These are phyloP conservation scores for Candida nonsorbophila DNA, from an alignment of 805 yeast genomes.

Conservation along the genomic window DNA sequence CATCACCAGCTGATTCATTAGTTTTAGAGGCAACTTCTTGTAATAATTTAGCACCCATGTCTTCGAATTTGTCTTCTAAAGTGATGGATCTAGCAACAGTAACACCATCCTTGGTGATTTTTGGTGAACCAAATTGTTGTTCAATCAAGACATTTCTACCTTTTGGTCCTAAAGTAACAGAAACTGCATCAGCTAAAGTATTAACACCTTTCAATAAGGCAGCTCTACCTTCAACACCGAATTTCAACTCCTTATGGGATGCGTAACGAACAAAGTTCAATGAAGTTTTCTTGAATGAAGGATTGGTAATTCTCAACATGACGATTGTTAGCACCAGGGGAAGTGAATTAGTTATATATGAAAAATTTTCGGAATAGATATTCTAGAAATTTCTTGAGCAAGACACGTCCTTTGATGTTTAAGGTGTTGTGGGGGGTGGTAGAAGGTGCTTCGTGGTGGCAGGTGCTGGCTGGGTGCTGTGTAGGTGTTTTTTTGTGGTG, in stretches of 20 bases:
- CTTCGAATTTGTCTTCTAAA: slow-evolving; percentile 86
- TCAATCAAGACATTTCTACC: slow-evolving; percentile 96
- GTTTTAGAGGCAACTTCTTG: slow-evolving; percentile 98
- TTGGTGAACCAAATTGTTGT: slow-evolving; percentile 95
- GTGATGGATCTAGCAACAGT: slow-evolving; percentile 88
- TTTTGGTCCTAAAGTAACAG: slow-evolving; percentile 95
- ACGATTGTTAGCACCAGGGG: slow-evolving; percentile 2
- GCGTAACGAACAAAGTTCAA: slow-evolving; percentile 42
- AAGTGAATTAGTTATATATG: too few relatives aligned
- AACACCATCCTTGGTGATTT: slow-evolving; percentile 98
- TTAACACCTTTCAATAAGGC: slow-evolving; percentile 91
- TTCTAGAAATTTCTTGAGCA: too few relatives aligned
- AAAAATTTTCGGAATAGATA: slow-evolving; percentile 1
- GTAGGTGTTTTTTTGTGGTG: too few relatives aligned
- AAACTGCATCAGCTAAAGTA: slow-evolving; percentile 90
- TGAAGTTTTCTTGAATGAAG: slow-evolving; percentile 34
- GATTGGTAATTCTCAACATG: slow-evolving; percentile 49
- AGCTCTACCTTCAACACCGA: slow-evolving; percentile 97
- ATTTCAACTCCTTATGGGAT: slow-evolving; percentile 88
- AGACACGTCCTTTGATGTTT: too few relatives aligned
- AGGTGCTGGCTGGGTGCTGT: too few relatives aligned
- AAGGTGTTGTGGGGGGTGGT: too few relatives aligned
- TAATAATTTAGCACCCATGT: slow-evolving; percentile 89
- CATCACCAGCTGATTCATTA: slow-evolving; percentile 97
- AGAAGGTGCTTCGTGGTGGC: too few relatives aligned